phyloP scores from a whole-genome alignment of 495 filamentous ascomycete genomes.

The Aspergillus asperescens region DNA sequence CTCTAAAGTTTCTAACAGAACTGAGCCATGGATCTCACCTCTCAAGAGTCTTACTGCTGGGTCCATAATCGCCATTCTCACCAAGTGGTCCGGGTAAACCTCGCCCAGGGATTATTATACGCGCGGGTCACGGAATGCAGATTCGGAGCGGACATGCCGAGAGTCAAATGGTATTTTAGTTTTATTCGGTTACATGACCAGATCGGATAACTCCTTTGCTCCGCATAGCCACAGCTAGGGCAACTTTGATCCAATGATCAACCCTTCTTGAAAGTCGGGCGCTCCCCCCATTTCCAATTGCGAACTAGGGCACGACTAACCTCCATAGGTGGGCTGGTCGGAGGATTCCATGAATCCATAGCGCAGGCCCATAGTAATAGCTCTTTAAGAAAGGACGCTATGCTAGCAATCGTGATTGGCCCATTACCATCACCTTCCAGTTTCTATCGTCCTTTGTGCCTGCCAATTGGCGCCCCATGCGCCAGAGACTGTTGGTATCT shows the following conservation, averaged over 20 bases:
- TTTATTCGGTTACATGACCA: background rate
- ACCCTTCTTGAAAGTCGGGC: constrained; percentile 11
- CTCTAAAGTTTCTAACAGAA: background rate
- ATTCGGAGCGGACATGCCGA: background rate
- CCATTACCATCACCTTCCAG: background rate
- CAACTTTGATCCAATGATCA: constrained; percentile 4
- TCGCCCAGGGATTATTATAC: constrained; percentile 7
- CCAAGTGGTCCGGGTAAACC: constrained; percentile 19
- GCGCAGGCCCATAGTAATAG: constrained; percentile 26
- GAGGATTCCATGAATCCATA: constrained; percentile 20
- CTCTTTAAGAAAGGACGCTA: constrained; percentile 16
- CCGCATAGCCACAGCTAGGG: constrained; percentile 5
- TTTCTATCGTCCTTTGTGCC: background rate
- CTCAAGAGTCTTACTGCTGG: background rate
- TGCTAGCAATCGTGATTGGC: constrained; percentile 7
- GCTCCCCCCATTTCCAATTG: constrained; percentile 14
- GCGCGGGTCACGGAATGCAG: background rate
- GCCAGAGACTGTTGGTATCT: constrained; percentile 7
- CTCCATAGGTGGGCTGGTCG: constrained; percentile 20
- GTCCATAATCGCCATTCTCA: background rate
- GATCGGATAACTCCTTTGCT: background rate
- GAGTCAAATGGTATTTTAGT: background rate
- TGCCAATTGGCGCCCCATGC: constrained; percentile 5
- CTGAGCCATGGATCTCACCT: background rate
- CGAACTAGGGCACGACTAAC: constrained; percentile 18